A percentile compares a stretch with the other conserved stretches of the same genome.
These are phyloP conservation scores for Cucurbita moschata DNA, from an alignment of 306 rosid species.

Conservation along the genomic window DNA sequence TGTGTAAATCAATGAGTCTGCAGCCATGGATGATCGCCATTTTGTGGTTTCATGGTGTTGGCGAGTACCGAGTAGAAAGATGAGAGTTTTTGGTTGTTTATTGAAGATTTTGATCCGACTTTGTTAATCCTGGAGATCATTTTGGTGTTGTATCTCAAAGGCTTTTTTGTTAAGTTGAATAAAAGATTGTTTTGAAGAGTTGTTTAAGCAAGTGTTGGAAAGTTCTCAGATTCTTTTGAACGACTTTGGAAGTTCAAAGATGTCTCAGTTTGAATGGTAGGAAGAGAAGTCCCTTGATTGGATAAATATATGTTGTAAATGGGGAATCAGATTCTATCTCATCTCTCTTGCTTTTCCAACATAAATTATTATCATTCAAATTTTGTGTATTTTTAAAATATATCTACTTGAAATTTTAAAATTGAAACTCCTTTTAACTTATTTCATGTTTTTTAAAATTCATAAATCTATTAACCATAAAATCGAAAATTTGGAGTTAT, in stretches of 20 bases:
- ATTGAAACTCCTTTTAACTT: too few relatives aligned
- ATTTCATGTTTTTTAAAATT: too few relatives aligned
- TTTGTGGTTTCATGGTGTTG: conserved; percentile 21
- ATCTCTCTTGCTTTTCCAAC: not conserved
- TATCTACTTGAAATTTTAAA: too few relatives aligned
- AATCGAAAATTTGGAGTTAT: too few relatives aligned
- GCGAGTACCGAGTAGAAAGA: conserved; percentile 7
- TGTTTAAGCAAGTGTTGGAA: not conserved
- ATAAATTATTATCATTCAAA: not conserved
- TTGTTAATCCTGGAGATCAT: conserved; percentile 1
- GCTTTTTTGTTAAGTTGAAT: not conserved
- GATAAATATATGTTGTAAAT: not conserved
- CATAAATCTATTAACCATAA: too few relatives aligned
- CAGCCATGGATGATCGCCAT: conserved; percentile 31
- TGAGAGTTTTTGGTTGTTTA: conserved; percentile 11
- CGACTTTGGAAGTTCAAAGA: not conserved
- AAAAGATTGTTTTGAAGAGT: not conserved
- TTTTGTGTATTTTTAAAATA: too few relatives aligned
- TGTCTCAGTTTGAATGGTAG: not conserved
- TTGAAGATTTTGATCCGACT: conserved; percentile 17
- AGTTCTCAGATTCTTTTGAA: not conserved
- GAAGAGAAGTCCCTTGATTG: not conserved
- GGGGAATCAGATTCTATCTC: not conserved
- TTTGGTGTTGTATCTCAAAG: conserved; percentile 3
- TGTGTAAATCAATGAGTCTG: conserved; percentile 24